Evolutionary conservation across 257 asterid genomes (phyloP), one percentile per base, ranked within the genome.

Genomic region (Dorcoceras hygrometricum): DNA sequence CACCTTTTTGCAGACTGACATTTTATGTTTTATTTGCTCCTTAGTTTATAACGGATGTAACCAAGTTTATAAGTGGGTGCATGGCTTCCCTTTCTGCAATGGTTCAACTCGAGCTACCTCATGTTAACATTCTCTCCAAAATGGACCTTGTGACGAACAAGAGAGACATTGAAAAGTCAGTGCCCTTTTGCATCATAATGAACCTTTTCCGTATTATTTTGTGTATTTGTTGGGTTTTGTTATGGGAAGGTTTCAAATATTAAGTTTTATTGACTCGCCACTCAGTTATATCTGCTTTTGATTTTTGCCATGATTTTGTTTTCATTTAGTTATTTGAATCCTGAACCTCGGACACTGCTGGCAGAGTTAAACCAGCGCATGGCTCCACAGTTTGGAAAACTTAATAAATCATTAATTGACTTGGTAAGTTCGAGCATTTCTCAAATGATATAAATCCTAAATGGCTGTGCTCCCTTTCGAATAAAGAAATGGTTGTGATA

Each of bases 91-190:
- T 94, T 77, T 94, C 97, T 65, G 96, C 96, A 11, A 94, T 88
- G 99, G 83, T 94, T 75, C 99, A 94, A 76, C 89, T 90, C 79
- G 97, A 94, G 85, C 85, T 94, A 62, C 99, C 99, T 60, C 97
- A 90, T 81, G 88, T 94, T 66, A 94, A 90, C 72, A 81, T 94
- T 66, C 96, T 94, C 69, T 94, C 99, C 81, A 94, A 94, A 77
- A 94, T 94, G 97, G 97, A 94, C 84, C 97, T 90, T 67, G 95
- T 94, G 77, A 81, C 82, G 57, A 90, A 90, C 89, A 94, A 90
- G 92, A 85, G 77, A 86, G 93, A 85, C 63, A 75, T 94, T 69
- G 96, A 94, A 71, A 73, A 81, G 99, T 94, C 59, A 80, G 97
- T 88, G 74, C 67, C 72, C 32, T 67, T 67, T 62, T 68, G 43